Base-by-base conservation (phyloP, 2,329 filamentous ascomycete species). In the Dothideomycetes sp. region DNA sequence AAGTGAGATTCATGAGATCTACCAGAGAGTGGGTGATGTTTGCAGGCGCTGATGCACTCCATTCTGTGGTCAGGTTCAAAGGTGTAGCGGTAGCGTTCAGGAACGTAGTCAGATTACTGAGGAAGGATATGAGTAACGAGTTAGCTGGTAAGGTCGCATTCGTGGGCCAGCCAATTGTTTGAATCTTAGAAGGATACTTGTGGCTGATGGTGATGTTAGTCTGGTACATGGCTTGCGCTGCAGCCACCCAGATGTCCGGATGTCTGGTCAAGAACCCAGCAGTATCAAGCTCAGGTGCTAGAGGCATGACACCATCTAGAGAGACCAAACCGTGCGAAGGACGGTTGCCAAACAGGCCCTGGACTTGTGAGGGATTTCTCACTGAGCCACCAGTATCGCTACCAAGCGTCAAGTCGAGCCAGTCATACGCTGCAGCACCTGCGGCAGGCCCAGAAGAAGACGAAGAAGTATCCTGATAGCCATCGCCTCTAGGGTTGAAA, bases 301-400 rank as follows among this genome's bases (percentile, higher is more conserved):
- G 49, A 3, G 68, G 64, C 63, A 75, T 70, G 0, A 67, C 66
- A 10, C 67, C 57, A 5, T 68, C 63, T 1, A 75, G 56, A 7
- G 59, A 50, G 0, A 74, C 62, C 0, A 72, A 53, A 3, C 62
- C 65, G 33, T 67, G 62, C 1, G 65, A 65, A 2, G 70, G 70
- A 4, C 70, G 54, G 38, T 72, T 71, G 2, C 70, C 68, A 41
- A 65, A 74, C 3, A 69, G 49, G 4, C 70, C 70, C 48, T 73
- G 65, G 1, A 66, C 63, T 36, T 66, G 58, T 0, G 65, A 57
- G 0, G 71, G 70, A 5, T 60, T 60, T 13, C 71, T 64, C 27
- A 74, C 67, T 18, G 64, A 64, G 30, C 71, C 68, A 25, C 68
- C 68, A 6, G 67, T 71, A 41, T 71, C 69, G 22, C 61, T 65